Percentiles rank a stretch among this genome's conserved stretches.
Conservation (phyloP, 441 rosid genomes). For the Adansonia grandidieri region DNA sequence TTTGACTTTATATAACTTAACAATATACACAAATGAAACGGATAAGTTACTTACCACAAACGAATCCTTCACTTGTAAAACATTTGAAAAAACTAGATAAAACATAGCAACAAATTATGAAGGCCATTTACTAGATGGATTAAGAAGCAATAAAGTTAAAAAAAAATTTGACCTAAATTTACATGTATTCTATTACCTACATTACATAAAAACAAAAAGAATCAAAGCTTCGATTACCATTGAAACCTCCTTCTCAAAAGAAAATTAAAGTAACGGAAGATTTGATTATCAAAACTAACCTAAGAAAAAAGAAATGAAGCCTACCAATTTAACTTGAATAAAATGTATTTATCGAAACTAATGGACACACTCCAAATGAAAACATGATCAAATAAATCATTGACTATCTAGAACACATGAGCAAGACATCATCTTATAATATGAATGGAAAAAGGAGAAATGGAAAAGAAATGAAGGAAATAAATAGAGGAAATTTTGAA, state of each 20-base stretch:
- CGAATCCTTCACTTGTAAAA: not conserved
- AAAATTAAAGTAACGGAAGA: not conserved
- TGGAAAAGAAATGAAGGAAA: no score
- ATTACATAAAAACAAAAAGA: not conserved
- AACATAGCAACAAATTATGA: constrained; percentile 13
- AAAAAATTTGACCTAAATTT: not conserved
- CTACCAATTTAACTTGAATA: no score
- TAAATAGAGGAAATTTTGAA: no score
- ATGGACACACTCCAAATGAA: no score
- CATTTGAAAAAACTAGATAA: not conserved
- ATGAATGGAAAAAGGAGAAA: no score
- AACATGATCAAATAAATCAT: no score
- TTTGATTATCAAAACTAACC: not conserved
- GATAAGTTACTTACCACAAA: constrained; percentile 24
- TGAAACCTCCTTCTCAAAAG: not conserved
- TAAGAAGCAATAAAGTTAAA: not conserved
- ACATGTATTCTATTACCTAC: not conserved
- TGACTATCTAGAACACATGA: no score
- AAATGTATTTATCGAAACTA: no score
- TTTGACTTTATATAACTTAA: constrained; percentile 38
- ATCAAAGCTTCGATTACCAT: not conserved
- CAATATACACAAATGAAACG: constrained; percentile 12
- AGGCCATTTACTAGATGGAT: constrained; percentile 15
- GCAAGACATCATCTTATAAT: no score
- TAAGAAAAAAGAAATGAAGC: not conserved